Evolutionary conservation across 208 protist genomes (phyloP).

Genomic region (Kentomonas sorsogonicus): DNA sequence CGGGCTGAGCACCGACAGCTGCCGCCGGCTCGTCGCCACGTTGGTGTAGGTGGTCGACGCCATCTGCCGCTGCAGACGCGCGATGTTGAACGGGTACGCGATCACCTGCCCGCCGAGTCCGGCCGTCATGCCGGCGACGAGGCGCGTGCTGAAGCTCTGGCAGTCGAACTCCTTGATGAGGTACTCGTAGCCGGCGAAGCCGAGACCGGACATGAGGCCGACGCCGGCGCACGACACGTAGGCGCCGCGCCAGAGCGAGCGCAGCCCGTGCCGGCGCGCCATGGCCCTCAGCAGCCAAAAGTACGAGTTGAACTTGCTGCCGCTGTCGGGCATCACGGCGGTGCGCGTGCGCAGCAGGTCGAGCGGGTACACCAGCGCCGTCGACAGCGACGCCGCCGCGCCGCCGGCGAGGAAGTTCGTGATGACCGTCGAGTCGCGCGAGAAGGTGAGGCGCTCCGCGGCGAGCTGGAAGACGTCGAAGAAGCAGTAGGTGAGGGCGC

Average conservation of each 20-base stretch:
- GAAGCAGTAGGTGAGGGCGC: slow-evolving; percentile 87
- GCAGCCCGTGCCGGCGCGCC: slow-evolving; percentile 40
- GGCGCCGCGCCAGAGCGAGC: slow-evolving; percentile 73
- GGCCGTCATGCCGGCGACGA: slow-evolving; percentile 61
- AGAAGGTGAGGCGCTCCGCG: slow-evolving; percentile 60
- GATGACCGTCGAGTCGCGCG: slow-evolving; percentile 53
- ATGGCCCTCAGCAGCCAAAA: slow-evolving; percentile 70
- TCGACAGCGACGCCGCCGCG: slow-evolving; percentile 75
- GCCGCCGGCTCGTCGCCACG: slow-evolving; percentile 18
- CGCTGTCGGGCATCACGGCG: slow-evolving; percentile 42
- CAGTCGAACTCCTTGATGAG: slow-evolving; percentile 66
- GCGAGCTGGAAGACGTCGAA: slow-evolving; percentile 89
- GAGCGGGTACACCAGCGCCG: slow-evolving; percentile 87
- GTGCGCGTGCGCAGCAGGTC: slow-evolving; percentile 86
- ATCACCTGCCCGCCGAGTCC: slow-evolving; percentile 68
- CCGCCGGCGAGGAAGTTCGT: slow-evolving; percentile 83
- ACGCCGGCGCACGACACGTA: slow-evolving; percentile 87
- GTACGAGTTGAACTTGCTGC: slow-evolving; percentile 56
- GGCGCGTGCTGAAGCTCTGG: slow-evolving; percentile 55
- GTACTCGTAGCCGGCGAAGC: slow-evolving; percentile 87
- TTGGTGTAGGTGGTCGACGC: slow-evolving; percentile 45
- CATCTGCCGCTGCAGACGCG: slow-evolving; percentile 78
- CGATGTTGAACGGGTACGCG: slow-evolving; percentile 86
- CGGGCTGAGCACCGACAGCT: slow-evolving; percentile 39
- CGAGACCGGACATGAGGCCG: slow-evolving; percentile 77